Conservation (phyloP, 2,329 filamentous ascomycete species). For the Ophiostoma triangulosporum region DNA sequence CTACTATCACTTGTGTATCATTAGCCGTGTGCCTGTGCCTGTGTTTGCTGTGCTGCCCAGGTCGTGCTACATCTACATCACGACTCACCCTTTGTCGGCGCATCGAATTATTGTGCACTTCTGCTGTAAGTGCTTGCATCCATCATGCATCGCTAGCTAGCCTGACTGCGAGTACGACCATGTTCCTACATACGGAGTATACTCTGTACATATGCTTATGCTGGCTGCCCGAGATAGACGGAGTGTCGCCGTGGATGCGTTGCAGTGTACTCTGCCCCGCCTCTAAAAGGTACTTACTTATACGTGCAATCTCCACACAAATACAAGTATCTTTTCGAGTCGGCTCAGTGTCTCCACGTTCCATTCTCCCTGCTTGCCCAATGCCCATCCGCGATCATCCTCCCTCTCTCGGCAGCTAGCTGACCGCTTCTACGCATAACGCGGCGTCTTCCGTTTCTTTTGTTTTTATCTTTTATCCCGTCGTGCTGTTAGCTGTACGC, state of each 20-base stretch:
- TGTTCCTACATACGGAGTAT: no score
- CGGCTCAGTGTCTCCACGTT: background rate
- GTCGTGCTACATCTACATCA: background rate
- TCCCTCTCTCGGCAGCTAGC: background rate
- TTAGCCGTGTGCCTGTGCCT: background rate
- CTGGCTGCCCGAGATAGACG: background rate
- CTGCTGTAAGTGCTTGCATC: background rate
- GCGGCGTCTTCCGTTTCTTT: background rate
- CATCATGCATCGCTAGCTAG: background rate
- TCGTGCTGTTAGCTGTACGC: background rate
- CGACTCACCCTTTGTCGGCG: background rate
- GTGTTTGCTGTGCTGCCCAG: background rate
- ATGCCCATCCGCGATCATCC: background rate
- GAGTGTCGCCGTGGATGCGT: background rate
- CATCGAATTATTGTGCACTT: no score
- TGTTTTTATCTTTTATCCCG: background rate
- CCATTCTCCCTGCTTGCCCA: background rate
- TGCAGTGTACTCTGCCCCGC: background rate
- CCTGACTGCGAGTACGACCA: no score
- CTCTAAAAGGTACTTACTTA: background rate
- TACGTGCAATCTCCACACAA: background rate
- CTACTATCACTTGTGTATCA: no score
- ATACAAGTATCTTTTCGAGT: background rate
- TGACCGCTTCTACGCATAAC: background rate
- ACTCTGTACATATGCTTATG: no score